A percentile compares a stretch with the other conserved stretches of the same genome.
Evolutionary conservation across 2,329 filamentous ascomycete genomes (phyloP).

Genomic region (Ustilaginoidea virens): DNA sequence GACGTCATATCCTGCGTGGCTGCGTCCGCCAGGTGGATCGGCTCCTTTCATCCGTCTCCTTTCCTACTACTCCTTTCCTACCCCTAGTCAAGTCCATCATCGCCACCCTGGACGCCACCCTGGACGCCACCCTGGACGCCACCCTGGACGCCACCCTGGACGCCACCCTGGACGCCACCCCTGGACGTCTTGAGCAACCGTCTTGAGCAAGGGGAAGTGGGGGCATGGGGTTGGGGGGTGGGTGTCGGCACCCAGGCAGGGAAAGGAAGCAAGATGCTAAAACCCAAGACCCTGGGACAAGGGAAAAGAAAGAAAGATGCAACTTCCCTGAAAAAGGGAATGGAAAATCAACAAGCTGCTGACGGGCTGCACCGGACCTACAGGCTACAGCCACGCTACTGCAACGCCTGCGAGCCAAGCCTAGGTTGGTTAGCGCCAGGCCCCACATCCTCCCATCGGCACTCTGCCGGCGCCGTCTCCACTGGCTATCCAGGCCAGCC

Average conservation of each 20-base stretch:
- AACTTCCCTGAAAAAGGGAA: too few species aligned
- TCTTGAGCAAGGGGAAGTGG: neutral
- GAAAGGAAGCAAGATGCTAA: neutral
- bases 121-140: too few species aligned
- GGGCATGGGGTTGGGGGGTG: neutral
- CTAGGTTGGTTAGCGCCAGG: neutral
- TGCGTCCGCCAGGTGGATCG: neutral
- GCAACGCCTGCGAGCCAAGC: too few species aligned
- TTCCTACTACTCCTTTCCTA: too few species aligned
- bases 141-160: too few species aligned
- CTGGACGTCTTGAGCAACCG: neutral
- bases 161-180: too few species aligned
- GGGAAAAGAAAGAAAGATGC: neutral
- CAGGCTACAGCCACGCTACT: neutral
- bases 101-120: too few species aligned
- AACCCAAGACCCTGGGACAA: neutral
- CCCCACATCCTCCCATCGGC: conserved; percentile 2
- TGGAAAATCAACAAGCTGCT: too few species aligned
- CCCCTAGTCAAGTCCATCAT: neutral
- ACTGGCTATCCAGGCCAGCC: neutral
- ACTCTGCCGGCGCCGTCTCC: conserved; percentile 4
- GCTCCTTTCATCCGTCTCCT: too few species aligned
- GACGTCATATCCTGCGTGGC: too few species aligned
- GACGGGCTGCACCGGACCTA: too few species aligned
- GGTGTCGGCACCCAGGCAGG: neutral